Percentiles rank a stretch among this genome's conserved stretches.
Conservation (phyloP, 768 basidiomycete genomes). For the Xerocomellus chrysenteron region DNA sequence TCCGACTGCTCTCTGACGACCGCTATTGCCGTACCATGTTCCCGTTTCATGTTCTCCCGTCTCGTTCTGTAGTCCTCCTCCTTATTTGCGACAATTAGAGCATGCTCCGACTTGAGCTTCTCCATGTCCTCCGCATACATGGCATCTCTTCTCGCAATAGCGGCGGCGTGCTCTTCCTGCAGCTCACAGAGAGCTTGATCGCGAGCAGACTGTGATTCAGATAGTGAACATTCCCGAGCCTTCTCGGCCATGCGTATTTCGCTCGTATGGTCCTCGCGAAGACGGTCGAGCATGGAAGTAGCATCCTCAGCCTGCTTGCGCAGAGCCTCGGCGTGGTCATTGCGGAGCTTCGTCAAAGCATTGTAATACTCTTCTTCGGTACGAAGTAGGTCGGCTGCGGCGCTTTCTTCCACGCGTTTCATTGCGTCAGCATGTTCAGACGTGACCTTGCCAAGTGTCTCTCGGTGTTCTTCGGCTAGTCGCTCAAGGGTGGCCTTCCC, state of each 20-base stretch:
- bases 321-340: slow-evolving; percentile 66
- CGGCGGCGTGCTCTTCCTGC: slow-evolving; percentile 70
- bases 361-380: slow-evolving; percentile 85
- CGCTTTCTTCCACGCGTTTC: slow-evolving; percentile 61
- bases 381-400: slow-evolving; percentile 54
- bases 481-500: slow-evolving; percentile 49
- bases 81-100: slow-evolving; percentile 49
- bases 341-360: slow-evolving; percentile 71
- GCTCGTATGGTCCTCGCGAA: slow-evolving; percentile 74
- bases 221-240: slow-evolving; percentile 67
- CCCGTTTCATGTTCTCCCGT: slow-evolving; percentile 32
- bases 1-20: slow-evolving; percentile 34
- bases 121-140: slow-evolving; percentile 66
- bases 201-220: slow-evolving; percentile 71
- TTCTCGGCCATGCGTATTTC: slow-evolving; percentile 75
- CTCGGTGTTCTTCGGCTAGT: slow-evolving; percentile 55
- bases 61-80: slow-evolving; percentile 55
- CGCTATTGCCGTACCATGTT: slow-evolving; percentile 36
- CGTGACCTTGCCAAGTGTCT: slow-evolving; percentile 43
- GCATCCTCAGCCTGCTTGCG: slow-evolving; percentile 60
- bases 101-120: slow-evolving; percentile 63
- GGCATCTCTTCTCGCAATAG: slow-evolving; percentile 63
- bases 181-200: slow-evolving; percentile 60
- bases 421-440: slow-evolving; percentile 55
- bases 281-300: slow-evolving; percentile 60